A percentile compares a stretch with the other conserved stretches of the same genome.
Evolutionary conservation across 768 basidiomycete species (phyloP).

Genomic region (Nevesoporus exiguus): DNA sequence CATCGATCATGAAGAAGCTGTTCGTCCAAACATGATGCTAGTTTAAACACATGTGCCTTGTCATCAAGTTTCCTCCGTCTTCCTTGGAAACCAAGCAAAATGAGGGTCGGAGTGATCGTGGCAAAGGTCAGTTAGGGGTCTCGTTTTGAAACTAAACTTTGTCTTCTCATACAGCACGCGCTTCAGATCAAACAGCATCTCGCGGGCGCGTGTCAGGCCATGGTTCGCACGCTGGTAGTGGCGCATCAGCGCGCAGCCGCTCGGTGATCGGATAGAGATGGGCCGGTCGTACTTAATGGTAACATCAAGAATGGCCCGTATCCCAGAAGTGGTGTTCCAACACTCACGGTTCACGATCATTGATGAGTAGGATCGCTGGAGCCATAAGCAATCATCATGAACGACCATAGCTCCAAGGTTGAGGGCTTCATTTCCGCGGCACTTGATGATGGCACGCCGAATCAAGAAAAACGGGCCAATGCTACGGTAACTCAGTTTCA

Average conservation of each 20-base stretch:
- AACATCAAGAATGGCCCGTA: not conserved
- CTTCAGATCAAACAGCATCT: not conserved
- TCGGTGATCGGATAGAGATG: not conserved
- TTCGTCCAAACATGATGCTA: not conserved
- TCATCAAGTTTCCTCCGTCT: not conserved
- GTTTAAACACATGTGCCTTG: not conserved
- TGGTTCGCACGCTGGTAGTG: not conserved
- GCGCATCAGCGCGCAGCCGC: not conserved
- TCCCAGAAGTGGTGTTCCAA: not conserved
- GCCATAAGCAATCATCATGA: not conserved
- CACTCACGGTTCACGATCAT: not conserved
- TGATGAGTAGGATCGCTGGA: too few relatives aligned
- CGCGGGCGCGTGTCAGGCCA: not conserved
- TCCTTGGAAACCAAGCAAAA: not conserved
- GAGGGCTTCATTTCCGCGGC: constrained; percentile 9
- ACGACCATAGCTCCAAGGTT: not conserved
- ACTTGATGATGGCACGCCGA: not conserved
- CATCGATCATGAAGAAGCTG: constrained; percentile 9
- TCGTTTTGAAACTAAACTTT: constrained; percentile 5
- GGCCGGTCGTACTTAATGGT: not conserved
- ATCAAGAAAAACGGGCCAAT: not conserved
- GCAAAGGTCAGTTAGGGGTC: not conserved
- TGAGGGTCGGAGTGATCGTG: not conserved
- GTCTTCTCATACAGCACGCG: not conserved
- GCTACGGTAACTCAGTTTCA: not conserved